Percentiles rank a stretch among this genome's conserved stretches.
These are phyloP conservation scores for Penicillium sp. DNA, from an alignment of 2,329 filamentous ascomycete genomes.

Conservation along the genomic window DNA sequence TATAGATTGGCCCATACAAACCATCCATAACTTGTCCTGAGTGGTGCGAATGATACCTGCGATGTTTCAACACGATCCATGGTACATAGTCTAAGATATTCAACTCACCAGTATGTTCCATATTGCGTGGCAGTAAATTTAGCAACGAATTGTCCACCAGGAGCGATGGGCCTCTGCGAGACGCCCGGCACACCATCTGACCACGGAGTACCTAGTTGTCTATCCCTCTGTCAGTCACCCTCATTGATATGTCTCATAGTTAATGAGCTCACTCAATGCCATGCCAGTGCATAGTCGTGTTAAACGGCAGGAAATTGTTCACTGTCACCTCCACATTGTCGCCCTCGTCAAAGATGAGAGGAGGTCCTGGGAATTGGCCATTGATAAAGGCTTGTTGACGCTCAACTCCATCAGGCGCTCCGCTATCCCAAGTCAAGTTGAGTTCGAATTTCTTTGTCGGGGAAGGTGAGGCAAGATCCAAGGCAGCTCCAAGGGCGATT, in stretches of 20 bases:
- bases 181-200: conserved; percentile 57
- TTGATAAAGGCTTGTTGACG: conserved; percentile 30
- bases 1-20: conserved; percentile 52
- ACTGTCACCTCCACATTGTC: conserved; percentile 31
- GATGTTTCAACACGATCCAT: neutral
- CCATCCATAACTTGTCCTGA: conserved; percentile 56
- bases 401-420: conserved; percentile 27
- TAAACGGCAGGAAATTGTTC: conserved; percentile 24
- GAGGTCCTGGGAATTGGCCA: conserved; percentile 30
- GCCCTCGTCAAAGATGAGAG: conserved; percentile 24
- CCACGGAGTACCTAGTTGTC: conserved; percentile 51
- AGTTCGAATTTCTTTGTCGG: conserved; percentile 24
- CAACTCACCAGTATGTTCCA: conserved; percentile 48
- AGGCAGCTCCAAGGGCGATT: neutral
- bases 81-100: neutral
- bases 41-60: conserved; percentile 55
- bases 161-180: conserved; percentile 49
- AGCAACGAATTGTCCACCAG: conserved; percentile 49
- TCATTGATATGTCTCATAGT: neutral
- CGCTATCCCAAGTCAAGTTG: conserved; percentile 32
- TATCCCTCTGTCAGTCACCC: neutral
- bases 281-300: conserved; percentile 31
- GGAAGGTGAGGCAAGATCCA: neutral
- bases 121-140: conserved; percentile 51
- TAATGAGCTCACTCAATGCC: conserved; percentile 21